Evolutionary conservation across 202 grass and related monocot species (phyloP).

Genomic region (Schoenoplectus triqueter): DNA sequence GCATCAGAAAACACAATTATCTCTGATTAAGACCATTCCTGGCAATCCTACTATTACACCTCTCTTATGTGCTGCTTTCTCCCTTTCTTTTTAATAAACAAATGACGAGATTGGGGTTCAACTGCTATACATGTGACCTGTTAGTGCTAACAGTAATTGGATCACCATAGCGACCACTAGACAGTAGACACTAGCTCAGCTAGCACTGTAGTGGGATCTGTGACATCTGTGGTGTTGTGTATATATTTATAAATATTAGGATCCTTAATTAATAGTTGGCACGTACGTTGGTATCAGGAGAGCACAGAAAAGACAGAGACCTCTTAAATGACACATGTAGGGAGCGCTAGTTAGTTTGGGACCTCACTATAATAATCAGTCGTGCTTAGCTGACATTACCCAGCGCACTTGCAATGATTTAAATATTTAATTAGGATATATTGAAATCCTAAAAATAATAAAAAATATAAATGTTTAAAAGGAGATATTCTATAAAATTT

Average conservation of each 20-base stretch:
- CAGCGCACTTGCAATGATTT: too few species aligned
- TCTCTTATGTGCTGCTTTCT: not conserved
- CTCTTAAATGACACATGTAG: not conserved
- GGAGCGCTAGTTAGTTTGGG: not conserved
- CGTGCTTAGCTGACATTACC: not conserved
- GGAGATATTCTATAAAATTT: too few species aligned
- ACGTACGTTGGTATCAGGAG: constrained; percentile 1
- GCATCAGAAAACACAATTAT: constrained; percentile 37
- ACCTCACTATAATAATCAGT: not conserved
- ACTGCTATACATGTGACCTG: constrained; percentile 28
- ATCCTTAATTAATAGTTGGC: not conserved
- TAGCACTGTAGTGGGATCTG: not conserved
- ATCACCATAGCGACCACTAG: constrained; percentile 15
- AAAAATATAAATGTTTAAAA: too few species aligned
- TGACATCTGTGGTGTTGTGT: not conserved
- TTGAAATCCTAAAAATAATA: too few species aligned
- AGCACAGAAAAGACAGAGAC: not conserved
- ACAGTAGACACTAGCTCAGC: not conserved
- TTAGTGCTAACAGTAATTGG: constrained; percentile 18
- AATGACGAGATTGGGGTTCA: not conserved
- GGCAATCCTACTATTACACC: not conserved
- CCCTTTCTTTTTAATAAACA: not conserved
- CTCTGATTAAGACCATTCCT: constrained; percentile 25
- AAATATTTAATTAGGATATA: too few species aligned
- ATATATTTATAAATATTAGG: not conserved